Conservation (phyloP, 2,329 filamentous ascomycete species). For the Colletotrichum navitas region DNA sequence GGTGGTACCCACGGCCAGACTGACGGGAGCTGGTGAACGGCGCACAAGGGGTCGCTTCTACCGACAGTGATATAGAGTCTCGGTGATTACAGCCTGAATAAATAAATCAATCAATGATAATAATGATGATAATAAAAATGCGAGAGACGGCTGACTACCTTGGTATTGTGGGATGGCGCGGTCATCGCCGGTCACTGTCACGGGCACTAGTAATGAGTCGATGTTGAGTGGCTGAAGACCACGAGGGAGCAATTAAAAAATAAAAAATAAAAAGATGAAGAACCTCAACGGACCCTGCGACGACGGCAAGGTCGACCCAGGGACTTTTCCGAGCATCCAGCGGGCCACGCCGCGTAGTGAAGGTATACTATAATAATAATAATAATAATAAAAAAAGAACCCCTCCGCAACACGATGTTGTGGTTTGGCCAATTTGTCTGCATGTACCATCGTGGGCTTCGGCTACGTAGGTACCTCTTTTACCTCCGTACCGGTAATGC, state of each 20-base stretch:
- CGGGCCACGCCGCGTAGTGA: neutral
- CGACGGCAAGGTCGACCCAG: slow-evolving; percentile 2
- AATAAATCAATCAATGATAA: no score
- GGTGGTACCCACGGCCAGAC: slow-evolving; percentile 26
- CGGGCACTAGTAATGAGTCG: slow-evolving; percentile 37
- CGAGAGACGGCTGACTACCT: no score
- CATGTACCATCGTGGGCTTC: no score
- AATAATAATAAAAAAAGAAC: neutral
- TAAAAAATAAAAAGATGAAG: no score
- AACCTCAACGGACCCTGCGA: slow-evolving; percentile 28
- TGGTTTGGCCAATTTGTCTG: neutral
- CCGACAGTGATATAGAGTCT: neutral
- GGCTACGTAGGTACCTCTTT: neutral
- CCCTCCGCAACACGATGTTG: neutral
- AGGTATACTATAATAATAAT: no score
- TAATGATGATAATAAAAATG: no score
- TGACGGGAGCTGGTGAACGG: slow-evolving; percentile 19
- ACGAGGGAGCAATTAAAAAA: neutral
- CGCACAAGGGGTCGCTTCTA: neutral
- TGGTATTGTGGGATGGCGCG: neutral
- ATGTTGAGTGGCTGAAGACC: slow-evolving; percentile 32
- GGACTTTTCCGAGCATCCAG: neutral
- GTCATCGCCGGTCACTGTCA: slow-evolving; percentile 24
- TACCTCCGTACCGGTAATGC: neutral
- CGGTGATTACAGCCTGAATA: no score